Percentiles rank a stretch among this genome's conserved stretches.
These are phyloP conservation scores for Glebionis coronaria DNA, from an alignment of 129 eudicot species.

Conservation along the genomic window DNA sequence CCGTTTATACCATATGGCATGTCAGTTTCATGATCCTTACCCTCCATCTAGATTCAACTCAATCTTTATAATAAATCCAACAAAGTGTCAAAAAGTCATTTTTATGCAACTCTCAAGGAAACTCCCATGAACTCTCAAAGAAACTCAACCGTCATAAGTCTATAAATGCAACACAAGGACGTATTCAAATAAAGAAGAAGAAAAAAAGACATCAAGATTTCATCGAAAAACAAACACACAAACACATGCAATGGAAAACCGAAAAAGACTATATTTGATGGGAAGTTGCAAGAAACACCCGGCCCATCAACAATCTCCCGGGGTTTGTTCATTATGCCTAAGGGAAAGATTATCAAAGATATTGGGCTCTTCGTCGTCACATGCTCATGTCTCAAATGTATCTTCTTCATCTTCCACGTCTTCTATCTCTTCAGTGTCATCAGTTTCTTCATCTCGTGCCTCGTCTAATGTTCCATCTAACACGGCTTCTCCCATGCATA, in stretches of 20 bases:
- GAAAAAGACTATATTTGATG: constrained; percentile 9
- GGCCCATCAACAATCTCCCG: constrained; percentile 69
- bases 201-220: constrained; percentile 7
- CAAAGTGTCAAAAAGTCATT: constrained; percentile 18
- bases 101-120: constrained; percentile 17
- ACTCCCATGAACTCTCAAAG: constrained; percentile 22
- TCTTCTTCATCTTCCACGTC: constrained; percentile 37
- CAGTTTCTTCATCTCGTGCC: constrained; percentile 33
- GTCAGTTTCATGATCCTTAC: neutral
- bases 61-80: constrained; percentile 8
- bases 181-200: neutral
- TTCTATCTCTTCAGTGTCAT: constrained; percentile 44
- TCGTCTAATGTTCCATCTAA: constrained; percentile 52
- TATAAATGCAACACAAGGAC: constrained; percentile 14
- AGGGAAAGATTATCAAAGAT: constrained; percentile 48
- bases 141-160: constrained; percentile 28
- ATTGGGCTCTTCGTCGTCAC: constrained; percentile 21
- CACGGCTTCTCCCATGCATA: constrained; percentile 41
- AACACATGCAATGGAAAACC: constrained; percentile 29
- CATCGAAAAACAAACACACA: neutral
- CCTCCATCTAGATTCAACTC: constrained; percentile 1
- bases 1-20: neutral
- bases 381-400: neutral
- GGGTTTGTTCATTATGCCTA: constrained; percentile 74
- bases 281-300: constrained; percentile 70